Percentiles rank a stretch among this genome's conserved stretches.
Conservation (phyloP, 2,329 filamentous ascomycete species). For the Fusarium succisae region DNA sequence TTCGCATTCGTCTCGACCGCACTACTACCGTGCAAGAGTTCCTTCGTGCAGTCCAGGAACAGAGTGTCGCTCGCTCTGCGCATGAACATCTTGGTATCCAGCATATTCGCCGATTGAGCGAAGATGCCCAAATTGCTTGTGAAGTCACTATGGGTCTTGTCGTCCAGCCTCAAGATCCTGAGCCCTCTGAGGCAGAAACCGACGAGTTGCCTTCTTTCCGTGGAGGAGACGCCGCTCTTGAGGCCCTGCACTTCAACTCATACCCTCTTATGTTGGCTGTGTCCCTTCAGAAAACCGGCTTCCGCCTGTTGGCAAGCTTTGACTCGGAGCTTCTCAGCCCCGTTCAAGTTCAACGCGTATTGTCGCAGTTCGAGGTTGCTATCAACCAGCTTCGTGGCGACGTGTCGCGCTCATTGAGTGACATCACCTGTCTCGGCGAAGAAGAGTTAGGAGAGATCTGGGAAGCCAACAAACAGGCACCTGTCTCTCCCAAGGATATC, state of each 20-base stretch:
- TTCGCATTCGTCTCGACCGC: conserved; percentile 38
- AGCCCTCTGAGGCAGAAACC: not conserved
- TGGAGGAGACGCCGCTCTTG: conserved; percentile 64
- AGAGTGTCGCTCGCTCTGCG: conserved; percentile 37
- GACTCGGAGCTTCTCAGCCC: conserved; percentile 65
- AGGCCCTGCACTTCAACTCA: conserved; percentile 65
- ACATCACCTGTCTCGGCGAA: conserved; percentile 48
- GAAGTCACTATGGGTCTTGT: conserved; percentile 64
- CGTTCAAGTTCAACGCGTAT: conserved; percentile 61
- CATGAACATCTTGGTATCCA: conserved; percentile 48
- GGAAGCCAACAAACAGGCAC: conserved; percentile 40
- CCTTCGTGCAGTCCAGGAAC: conserved; percentile 42
- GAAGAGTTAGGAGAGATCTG: conserved; percentile 51
- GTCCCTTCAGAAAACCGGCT: conserved; percentile 61
- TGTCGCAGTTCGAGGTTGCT: conserved; percentile 61
- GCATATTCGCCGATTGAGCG: conserved; percentile 54
- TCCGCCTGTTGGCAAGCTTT: conserved; percentile 69
- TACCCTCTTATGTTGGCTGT: conserved; percentile 73
- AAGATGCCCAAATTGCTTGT: conserved; percentile 61
- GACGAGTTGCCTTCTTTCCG: conserved; percentile 54
- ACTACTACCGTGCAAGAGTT: conserved; percentile 37
- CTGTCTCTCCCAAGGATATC: conserved; percentile 20
- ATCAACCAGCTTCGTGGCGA: conserved; percentile 58
- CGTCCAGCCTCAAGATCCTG: conserved; percentile 55
- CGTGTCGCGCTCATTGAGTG: conserved; percentile 42